Base-by-base conservation (phyloP, 1,284 basidiomycete species). In the Austroboletus novae-zelandiae region DNA sequence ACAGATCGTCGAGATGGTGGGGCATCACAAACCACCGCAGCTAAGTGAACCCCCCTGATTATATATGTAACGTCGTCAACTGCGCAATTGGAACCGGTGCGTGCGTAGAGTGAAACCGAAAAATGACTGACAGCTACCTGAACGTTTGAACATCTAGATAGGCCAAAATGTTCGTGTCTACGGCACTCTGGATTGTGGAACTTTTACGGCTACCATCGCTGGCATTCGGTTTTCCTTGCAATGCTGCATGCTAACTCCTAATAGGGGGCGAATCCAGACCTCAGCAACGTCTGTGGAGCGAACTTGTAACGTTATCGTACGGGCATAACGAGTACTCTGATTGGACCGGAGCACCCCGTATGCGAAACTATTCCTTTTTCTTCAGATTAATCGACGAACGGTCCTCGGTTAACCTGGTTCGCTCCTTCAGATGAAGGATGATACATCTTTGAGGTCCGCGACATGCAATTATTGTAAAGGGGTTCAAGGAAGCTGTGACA, bases 161-260 rank as follows among this genome's bases (percentile, higher is more conserved):
- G 66, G 56, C 71, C 85, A n/a, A 36, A 32, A 32, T 73, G 8
- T 27, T 80, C 80, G 7, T 83, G 81, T 61, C 71, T 86, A 39
- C 71, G 83, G 34, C 81, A 83, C 58, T 83, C 75, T 56, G 79
- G 80, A 5, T 79, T 84, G 56, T 74, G 73, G 40, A 27, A 27
- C 27, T 27, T 27, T 68, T 81, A 80, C 56, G 80, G 76, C 50
- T 83, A 74, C 59, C 80, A 56, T 78, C 81, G 13, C 63, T 69
- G 67, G 56, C 43, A 55, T 57, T 43, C 29, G 53, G 60, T 8
- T 18, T 20, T 23, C 20, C 20, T 27, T 34, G 9, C 3, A 23
- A 34, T 7, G 29, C 29, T 29, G 30, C 5, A 15, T 40, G 9
- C 43, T 52, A 44, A 56, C 23, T 2, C 13, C 5, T 23, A 11